Evolutionary conservation across 179 eudicot genomes (phyloP).

Genomic region (Vitellaria paradoxa): DNA sequence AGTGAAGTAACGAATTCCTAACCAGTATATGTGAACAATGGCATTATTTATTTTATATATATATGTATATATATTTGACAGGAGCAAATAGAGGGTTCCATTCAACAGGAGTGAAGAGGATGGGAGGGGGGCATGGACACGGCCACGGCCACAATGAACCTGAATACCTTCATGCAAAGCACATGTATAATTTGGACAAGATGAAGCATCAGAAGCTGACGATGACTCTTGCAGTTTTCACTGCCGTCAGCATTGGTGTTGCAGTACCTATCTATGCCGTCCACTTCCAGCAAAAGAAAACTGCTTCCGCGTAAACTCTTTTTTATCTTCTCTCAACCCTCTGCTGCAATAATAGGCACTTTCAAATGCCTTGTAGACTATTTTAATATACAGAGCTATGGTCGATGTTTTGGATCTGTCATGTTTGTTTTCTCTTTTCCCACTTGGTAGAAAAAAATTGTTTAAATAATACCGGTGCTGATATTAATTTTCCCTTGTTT

Average conservation of each 20-base stretch:
- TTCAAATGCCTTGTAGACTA: neutral
- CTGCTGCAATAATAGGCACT: constrained; percentile 6
- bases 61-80: constrained; percentile 20
- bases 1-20: no score
- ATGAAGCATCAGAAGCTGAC: constrained; percentile 71
- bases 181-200: constrained; percentile 99
- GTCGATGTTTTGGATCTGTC: neutral
- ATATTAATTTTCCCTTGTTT: neutral
- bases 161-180: constrained; percentile 81
- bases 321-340: neutral
- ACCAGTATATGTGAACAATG: no score
- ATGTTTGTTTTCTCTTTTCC: constrained; percentile 3
- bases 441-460: neutral
- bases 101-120: constrained; percentile 72
- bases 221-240: constrained; percentile 60
- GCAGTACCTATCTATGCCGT: constrained; percentile 82
- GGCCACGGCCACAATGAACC: constrained; percentile 78
- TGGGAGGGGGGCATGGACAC: constrained; percentile 61
- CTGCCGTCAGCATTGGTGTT: constrained; percentile 77
- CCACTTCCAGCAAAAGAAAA: constrained; percentile 89
- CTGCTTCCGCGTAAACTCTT: constrained; percentile 56
- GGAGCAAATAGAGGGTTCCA: constrained; percentile 62
- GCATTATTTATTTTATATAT: no score
- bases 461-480: neutral
- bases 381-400: neutral